A percentile compares a stretch with the other conserved stretches of the same genome.
Evolutionary conservation across 306 rosid species (phyloP).

Genomic region (Sesbania bispinosa): DNA sequence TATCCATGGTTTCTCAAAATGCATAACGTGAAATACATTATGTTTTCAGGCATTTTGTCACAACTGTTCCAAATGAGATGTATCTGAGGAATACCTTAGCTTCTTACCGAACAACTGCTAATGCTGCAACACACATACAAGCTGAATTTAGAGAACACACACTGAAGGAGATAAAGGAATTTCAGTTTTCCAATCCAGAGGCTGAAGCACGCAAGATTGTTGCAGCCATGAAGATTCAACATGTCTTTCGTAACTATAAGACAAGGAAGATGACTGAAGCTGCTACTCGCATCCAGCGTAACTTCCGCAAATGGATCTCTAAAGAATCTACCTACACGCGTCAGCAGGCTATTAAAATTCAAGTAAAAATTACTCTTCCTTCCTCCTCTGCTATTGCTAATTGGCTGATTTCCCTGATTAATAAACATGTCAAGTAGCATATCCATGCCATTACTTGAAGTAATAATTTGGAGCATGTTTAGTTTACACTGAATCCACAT

Average conservation of each 20-base stretch:
- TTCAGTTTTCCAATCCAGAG: not conserved
- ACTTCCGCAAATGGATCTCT: not conserved
- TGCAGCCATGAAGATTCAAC: slow-evolving; percentile 3
- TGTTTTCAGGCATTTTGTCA: not conserved
- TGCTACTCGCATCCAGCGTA: slow-evolving; percentile 8
- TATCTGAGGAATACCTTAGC: not conserved
- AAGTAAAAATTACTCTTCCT: not conserved
- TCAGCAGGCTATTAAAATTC: not conserved
- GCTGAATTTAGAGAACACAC: not conserved
- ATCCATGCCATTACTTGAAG: too few relatives aligned
- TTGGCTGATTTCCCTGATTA: too few relatives aligned
- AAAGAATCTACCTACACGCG: not conserved
- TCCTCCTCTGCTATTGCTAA: not conserved
- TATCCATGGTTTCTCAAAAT: not conserved
- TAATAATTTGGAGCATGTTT: too few relatives aligned
- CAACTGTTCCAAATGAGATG: not conserved
- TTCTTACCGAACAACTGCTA: not conserved
- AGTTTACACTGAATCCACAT: too few relatives aligned
- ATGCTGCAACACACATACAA: not conserved
- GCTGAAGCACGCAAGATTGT: not conserved
- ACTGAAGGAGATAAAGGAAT: not conserved
- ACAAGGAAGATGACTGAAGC: not conserved
- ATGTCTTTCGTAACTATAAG: not conserved
- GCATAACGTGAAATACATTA: not conserved
- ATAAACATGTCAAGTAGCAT: too few relatives aligned